Evolutionary conservation across 164 flowering plant species (phyloP), one percentile per base, ranked within the genome.

Genomic region (Vitis amurensis): DNA sequence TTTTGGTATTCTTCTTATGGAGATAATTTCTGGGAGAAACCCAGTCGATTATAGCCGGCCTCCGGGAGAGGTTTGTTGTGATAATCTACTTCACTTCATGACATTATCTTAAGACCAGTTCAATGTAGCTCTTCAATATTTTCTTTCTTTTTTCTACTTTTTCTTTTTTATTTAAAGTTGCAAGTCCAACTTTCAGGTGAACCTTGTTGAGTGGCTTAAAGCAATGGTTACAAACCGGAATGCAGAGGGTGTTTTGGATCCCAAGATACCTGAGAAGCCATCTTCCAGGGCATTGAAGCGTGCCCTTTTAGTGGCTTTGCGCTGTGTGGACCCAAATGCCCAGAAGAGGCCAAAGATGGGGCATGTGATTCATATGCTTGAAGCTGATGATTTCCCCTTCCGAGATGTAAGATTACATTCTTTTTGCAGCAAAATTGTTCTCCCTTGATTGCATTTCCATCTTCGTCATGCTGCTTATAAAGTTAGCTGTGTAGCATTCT

Each of bases 301-400:
- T 50, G 83, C 86, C 14, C 88, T 92, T 52, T 70, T 92, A 61
- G 90, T 90, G 12, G 93, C 93, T 50, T 76, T 92, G 48, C 86
- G 91, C 15, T 92, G 97, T 65, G 95, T 92, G 14, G 95, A 92
- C 59, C 90, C 95, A 51, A 85, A 87, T 76, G 87, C 88, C 58
- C 90, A 88, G 55, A 92, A 90, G 81, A 77, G 97, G 83, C 97
- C 97, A 1, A 90, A 87, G 82, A 92, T 92, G 91, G 92, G 95
- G 51, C 95, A 92, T 71, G 92, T 90, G n/a, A 81, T 92, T 51
- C 95, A 92, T 69, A 90, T 92, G 97, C 93, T 92, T 19, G 97
- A 92, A 81, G 89, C 86, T 30, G 94, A 92, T 65, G 97, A 92
- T 70, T 88, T 90, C 59, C 88, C 89, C 14, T 87, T 86, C 74